phyloP scores from a whole-genome alignment of 768 basidiomycete species.

The Erythrobasidium yunnanense region DNA sequence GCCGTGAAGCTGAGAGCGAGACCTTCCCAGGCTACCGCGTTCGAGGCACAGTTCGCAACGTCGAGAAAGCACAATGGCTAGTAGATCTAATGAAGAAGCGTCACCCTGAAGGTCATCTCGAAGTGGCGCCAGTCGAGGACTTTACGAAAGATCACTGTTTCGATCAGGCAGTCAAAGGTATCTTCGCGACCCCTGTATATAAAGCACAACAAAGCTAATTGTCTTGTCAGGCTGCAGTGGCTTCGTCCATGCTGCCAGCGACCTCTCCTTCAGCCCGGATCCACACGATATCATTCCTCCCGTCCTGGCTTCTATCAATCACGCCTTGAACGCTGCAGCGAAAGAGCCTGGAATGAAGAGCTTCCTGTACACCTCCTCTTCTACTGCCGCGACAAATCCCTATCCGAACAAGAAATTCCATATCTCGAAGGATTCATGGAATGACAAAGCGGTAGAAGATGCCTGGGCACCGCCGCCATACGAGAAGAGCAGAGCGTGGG shows the following conservation, averaged over 20 bases:
- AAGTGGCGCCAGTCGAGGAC: conserved; percentile 8
- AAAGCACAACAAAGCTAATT: not conserved
- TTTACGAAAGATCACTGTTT: conserved; percentile 7
- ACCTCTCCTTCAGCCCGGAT: conserved; percentile 23
- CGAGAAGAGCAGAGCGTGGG: conserved; percentile 2
- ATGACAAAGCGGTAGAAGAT: not conserved
- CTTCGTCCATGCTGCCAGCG: conserved; percentile 11
- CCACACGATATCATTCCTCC: conserved; percentile 12
- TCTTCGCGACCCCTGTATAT: not conserved
- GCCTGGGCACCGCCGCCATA: conserved; percentile 25
- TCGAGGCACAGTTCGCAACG: conserved; percentile 2
- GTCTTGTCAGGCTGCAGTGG: not conserved
- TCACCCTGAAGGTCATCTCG: not conserved
- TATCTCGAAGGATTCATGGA: not conserved
- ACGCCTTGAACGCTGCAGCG: conserved; percentile 2
- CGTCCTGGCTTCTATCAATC: not conserved
- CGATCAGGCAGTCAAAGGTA: conserved; percentile 20
- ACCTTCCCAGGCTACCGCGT: conserved; percentile 15
- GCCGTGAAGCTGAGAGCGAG: too few relatives aligned
- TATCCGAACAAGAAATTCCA: conserved; percentile 19
- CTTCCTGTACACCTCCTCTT: conserved; percentile 16
- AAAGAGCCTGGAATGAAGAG: not conserved
- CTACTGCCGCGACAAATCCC: conserved; percentile 7
- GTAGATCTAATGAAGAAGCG: not conserved
- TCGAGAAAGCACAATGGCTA: not conserved